Evolutionary conservation across 1,284 basidiomycete genomes (phyloP), one percentile per base, ranked within the genome.

Genomic region (Cryptococcus depauperatus): DNA sequence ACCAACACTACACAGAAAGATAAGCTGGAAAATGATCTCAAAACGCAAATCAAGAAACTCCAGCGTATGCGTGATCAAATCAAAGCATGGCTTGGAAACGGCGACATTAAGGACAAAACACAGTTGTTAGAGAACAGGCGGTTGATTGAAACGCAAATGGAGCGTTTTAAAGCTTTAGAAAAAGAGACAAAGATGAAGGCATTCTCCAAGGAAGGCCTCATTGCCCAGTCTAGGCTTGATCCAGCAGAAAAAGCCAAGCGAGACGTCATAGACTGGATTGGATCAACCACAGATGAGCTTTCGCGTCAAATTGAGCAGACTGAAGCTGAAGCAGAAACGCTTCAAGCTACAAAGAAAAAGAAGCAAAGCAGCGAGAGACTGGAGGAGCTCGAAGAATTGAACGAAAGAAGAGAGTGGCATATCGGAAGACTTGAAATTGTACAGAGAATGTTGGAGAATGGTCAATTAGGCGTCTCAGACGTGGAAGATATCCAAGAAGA

Each of bases 141-240:
- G 70, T 75, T 97, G 54, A 99, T 99, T 68, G 95, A 99, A 75
- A 95, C 89, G 61, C 95, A 98, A 95, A 99, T 99, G 95, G 95
- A 99, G 75, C 90, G 89, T 66, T 99, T 99, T 80, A 99, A 99
- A 66, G 93, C 93, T 21, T 89, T 90, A 72, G 95, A 99, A 75
- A 99, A 98, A 76, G 95, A 98, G 74, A 97, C 98, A 91, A 99
- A 99, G 79, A 98, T 95, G 52, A 99, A 99, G 70, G 95, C 95
- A 0, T 99, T 98, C 74, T 97, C 92, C 26, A 99, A 98, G 72
- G 95, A 97, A 71, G 95, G 95, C 29, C 79, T 99, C 28, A 96
- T 86, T 54, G 89, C 92, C 46, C 90, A 91, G 4, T 80, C 89
- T 37, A 88, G 87, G 62, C 82, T 98, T 25, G 95, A 98, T 69